Base-by-base conservation (phyloP, 2,329 filamentous ascomycete genomes). In the Pseudogymnoascus sp. region DNA sequence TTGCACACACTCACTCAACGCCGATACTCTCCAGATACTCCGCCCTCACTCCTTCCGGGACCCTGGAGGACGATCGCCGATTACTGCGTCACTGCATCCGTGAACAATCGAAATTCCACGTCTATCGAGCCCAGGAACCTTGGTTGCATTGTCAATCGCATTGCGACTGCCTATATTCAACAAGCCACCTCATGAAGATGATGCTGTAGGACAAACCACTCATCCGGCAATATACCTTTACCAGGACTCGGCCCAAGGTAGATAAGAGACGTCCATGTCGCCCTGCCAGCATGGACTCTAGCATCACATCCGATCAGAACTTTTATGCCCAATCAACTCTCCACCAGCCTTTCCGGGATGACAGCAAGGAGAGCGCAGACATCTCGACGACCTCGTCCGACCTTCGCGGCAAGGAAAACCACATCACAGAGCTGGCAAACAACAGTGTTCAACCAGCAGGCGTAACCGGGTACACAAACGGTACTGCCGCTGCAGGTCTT, bases 261-360 rank as follows among this genome's bases (percentile, higher is more conserved):
- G 29, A 55, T 55, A 55, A 17, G 48, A 55, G 29, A 55, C 29
- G n/a, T 21, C 48, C 48, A 55, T 55, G 48, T 12, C n/a, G 48
- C 29, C 48, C 9, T 64, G 61, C 63, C 69, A 70, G 61, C 59
- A 72, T 72, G 71, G 70, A 72, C 59, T 66, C 63, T 63, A 67
- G 63, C 63, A 71, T 71, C 65, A 67, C 69, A 62, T 67, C 67
- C 64, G 70, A 73, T 66, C 70, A 71, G 66, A 71, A 72, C 62
- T 71, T 71, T 63, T 71, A 71, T 64, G 66, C 69, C 9, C 48
- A 55, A 33, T 55, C 48, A 33, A 55, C 17, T 15, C 48, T 55
- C 5, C 48, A 55, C 48, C 29, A 55, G 13, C 44, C 44, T 10
- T 51, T 51, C 13, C 44, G 17, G n/a, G 27, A 51, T 55, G 48